Evolutionary conservation across 2,329 filamentous ascomycete species (phyloP).

Genomic region (Aureobasidium uvarum): DNA sequence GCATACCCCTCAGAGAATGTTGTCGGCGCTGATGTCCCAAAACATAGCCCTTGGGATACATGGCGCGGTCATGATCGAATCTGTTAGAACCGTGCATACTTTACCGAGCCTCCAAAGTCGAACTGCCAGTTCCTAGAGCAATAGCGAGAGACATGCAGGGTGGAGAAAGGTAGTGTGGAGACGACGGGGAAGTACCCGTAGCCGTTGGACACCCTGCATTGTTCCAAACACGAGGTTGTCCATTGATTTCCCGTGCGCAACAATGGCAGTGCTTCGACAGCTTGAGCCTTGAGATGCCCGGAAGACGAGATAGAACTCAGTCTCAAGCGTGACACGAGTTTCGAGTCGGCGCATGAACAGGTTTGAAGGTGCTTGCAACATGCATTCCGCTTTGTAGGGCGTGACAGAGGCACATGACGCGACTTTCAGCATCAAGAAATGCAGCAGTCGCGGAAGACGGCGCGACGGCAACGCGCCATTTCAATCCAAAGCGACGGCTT

Average conservation of each 20-base stretch:
- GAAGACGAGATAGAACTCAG: background rate
- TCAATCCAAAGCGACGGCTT: conserved; percentile 21
- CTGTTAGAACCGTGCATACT: conserved; percentile 1
- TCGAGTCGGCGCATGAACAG: background rate
- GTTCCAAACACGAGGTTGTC: conserved; percentile 1
- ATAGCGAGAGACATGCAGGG: background rate
- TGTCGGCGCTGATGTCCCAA: background rate
- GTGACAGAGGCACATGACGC: conserved; percentile 23
- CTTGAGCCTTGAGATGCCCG: background rate
- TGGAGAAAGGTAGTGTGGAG: conserved; percentile 10
- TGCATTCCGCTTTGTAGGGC: background rate
- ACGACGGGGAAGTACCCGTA: conserved; percentile 4
- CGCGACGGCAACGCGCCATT: conserved; percentile 21
- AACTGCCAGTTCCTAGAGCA: conserved; percentile 15
- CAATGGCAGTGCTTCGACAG: background rate
- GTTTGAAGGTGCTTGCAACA: background rate
- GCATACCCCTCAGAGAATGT: conserved; percentile 20
- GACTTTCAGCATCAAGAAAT: background rate
- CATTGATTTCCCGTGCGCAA: background rate
- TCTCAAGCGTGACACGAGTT: conserved; percentile 4
- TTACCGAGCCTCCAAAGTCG: conserved; percentile 20
- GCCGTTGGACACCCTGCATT: conserved; percentile 14
- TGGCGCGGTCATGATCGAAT: background rate
- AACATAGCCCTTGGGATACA: background rate
- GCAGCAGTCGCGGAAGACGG: conserved; percentile 15